Percentiles rank a stretch among this genome's conserved stretches.
phyloP scores from a whole-genome alignment of 2,329 filamentous ascomycete genomes.

The Helminthosporium solani region DNA sequence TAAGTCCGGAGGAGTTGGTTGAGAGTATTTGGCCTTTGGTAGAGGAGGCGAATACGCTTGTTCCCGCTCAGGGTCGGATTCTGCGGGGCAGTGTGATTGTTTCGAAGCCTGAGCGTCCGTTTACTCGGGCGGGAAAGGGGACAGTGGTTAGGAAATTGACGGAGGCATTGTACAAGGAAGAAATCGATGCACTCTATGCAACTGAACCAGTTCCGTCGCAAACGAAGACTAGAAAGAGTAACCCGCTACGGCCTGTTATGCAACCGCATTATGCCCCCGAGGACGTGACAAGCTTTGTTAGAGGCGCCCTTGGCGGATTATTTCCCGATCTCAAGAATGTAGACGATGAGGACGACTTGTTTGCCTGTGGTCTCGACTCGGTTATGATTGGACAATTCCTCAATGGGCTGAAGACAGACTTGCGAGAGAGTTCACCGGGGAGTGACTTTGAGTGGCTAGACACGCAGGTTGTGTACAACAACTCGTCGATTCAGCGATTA shows the following conservation, averaged over 20 bases:
- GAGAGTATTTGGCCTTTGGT: slow-evolving; percentile 27
- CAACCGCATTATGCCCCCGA: neutral
- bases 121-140: slow-evolving; percentile 26
- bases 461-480: slow-evolving; percentile 3
- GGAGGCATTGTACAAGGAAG: slow-evolving; percentile 18
- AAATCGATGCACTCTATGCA: slow-evolving; percentile 24
- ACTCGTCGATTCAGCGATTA: slow-evolving; percentile 4
- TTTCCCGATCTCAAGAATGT: slow-evolving; percentile 3
- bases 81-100: slow-evolving; percentile 16
- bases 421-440: neutral
- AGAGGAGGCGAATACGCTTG: slow-evolving; percentile 18
- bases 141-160: slow-evolving; percentile 24
- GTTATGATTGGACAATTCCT: slow-evolving; percentile 10
- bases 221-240: neutral
- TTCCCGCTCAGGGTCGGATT: slow-evolving; percentile 27
- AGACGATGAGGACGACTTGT: slow-evolving; percentile 10
- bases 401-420: neutral
- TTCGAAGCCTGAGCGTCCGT: slow-evolving; percentile 10
- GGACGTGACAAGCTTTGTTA: neutral
- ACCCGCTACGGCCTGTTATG: neutral
- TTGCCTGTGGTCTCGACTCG: slow-evolving; percentile 12
- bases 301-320: neutral
- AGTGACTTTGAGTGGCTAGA: slow-evolving; percentile 10
- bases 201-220: neutral
- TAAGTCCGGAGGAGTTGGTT: slow-evolving; percentile 10